Evolutionary conservation across 805 yeast genomes (phyloP), one percentile per base, ranked within the genome.

Genomic region (Saturnispora hagleri): DNA sequence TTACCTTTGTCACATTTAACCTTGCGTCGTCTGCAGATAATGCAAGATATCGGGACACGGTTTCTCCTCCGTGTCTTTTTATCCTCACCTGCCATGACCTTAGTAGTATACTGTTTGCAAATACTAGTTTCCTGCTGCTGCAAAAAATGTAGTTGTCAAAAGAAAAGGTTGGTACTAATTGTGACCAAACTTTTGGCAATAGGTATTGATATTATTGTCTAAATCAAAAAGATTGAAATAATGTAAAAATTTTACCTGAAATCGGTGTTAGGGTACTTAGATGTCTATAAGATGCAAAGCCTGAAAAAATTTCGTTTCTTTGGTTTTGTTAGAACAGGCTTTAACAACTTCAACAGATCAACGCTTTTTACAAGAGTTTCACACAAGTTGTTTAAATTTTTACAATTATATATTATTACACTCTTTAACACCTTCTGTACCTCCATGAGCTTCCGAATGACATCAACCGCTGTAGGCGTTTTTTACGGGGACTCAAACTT

Each of bases 1-100:
- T 78, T 72, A 44, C 71, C 70, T 58, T 69, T 69, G 48, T 69
- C 73, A 58, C 73, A 69, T 57, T 68, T 69, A n/a, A 69, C 72
- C 55, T 69, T 69, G 31, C 73, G 55, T 43, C 73, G 58, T 46
- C 73, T 57, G 50, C 73, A 69, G 15, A 69, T 69, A 38, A 70
- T 67, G 53, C 73, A 69, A 13, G 72, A 69, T 10, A 69, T 66
- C 5, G 73, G 73, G 7, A 69, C 73, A 51, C 73, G 62, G 52
- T 69, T 67, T 53, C 73, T 61, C 57, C 64, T 68, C 20, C 71
- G 60, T 43, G 63, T 63, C 47, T 62, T 63, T 44, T 58, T 57
- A 47, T 51, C 50, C 4, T 20, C 28, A 8, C 46, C 50, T 5
- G 44, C 31, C 50, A 47, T 46, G 20, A 38, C 15, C 22, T 17